phyloP scores from a whole-genome alignment of 306 rosid species.

The Prinsepia uniflora region DNA sequence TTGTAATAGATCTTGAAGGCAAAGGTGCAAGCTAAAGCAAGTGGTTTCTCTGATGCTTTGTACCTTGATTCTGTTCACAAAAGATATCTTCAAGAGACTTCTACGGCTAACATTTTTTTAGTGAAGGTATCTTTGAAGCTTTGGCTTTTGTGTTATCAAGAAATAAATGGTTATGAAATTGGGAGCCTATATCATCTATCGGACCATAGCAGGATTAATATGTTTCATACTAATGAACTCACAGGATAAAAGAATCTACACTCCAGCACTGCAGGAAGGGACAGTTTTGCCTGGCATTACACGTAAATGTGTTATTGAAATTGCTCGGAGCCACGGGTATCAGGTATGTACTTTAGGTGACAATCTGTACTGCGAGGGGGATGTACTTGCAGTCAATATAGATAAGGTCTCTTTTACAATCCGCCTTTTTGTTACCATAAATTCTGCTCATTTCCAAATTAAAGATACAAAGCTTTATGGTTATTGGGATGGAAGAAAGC shows the following conservation, averaged over 20 bases:
- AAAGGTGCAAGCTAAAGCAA: conserved; percentile 11
- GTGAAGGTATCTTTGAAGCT: conserved; percentile 16
- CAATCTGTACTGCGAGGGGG: background rate
- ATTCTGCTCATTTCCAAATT: background rate
- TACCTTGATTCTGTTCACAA: conserved; percentile 22
- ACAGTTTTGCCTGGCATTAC: conserved; percentile 20
- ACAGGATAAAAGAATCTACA: conserved; percentile 10
- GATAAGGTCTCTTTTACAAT: background rate
- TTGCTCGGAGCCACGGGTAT: conserved; percentile 16
- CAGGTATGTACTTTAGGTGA: conserved; percentile 8
- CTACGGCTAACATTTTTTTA: conserved; percentile 21
- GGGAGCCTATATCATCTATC: background rate
- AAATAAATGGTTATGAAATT: background rate
- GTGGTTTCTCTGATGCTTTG: conserved; percentile 17
- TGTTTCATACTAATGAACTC: background rate
- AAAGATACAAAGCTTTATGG: too few species aligned
- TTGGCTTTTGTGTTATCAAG: background rate
- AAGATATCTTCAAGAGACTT: conserved; percentile 11
- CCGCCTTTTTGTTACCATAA: background rate
- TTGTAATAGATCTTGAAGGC: conserved; percentile 18
- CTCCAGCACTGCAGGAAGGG: conserved; percentile 10
- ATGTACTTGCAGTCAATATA: background rate
- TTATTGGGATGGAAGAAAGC: too few species aligned
- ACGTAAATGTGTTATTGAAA: conserved; percentile 11
- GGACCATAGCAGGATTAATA: background rate